Conservation (phyloP, 345 rosid species). For the Hypericum perforatum region DNA sequence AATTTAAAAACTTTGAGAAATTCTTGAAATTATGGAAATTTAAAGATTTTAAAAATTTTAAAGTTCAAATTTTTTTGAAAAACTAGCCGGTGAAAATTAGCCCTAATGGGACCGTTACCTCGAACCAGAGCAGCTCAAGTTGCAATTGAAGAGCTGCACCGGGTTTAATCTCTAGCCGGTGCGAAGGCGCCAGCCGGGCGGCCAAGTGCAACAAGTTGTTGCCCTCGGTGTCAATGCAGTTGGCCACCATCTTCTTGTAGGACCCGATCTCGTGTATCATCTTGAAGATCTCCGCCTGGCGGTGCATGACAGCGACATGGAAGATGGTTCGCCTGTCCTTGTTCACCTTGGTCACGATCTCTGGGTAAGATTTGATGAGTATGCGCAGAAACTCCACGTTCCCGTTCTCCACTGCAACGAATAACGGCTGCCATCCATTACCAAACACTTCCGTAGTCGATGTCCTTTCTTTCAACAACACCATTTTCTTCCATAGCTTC, state of each 20-base stretch:
- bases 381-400: constrained; percentile 2
- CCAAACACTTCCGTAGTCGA: constrained; percentile 23
- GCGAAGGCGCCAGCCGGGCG: not conserved
- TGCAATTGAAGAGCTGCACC: constrained; percentile 8
- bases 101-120: constrained; percentile 1
- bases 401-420: constrained; percentile 19
- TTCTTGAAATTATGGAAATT: too few species aligned
- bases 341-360: constrained; percentile 3
- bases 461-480: not conserved
- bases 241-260: constrained; percentile 1
- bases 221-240: not conserved
- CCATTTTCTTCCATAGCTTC: too few species aligned
- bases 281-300: constrained; percentile 4
- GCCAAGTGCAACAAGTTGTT: constrained; percentile 11
- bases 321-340: not conserved
- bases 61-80: too few species aligned
- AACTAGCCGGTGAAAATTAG: too few species aligned
- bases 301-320: constrained; percentile 1
- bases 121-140: constrained; percentile 2
- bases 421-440: constrained; percentile 20
- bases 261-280: constrained; percentile 6
- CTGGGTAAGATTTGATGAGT: constrained; percentile 2
- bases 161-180: not conserved
- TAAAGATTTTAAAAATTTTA: too few species aligned
- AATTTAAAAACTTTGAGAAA: too few species aligned